Percentiles rank a stretch among this genome's conserved stretches.
Evolutionary conservation across 768 basidiomycete species (phyloP).

Genomic region (Lentinula lateritia): DNA sequence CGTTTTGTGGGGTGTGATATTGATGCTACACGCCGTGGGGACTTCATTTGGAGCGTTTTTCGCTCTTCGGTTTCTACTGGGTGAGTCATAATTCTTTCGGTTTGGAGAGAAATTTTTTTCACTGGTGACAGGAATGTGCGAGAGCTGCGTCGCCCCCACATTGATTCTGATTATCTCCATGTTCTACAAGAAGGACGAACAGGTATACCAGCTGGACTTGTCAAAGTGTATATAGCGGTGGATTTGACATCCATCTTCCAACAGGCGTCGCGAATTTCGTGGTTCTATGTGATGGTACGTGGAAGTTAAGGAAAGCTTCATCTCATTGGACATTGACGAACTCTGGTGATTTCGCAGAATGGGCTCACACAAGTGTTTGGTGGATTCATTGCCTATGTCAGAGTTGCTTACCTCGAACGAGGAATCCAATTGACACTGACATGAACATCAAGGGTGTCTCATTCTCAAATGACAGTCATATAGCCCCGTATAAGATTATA

Average conservation of each 20-base stretch:
- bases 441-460: slow-evolving; percentile 41
- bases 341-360: slow-evolving; percentile 30
- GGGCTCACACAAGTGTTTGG: slow-evolving; percentile 56
- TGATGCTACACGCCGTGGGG: slow-evolving; percentile 56
- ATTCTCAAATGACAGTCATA: slow-evolving; percentile 37
- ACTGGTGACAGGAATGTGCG: slow-evolving; percentile 49
- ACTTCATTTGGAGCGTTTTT: slow-evolving; percentile 59
- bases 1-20: slow-evolving; percentile 49
- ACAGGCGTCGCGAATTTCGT: slow-evolving; percentile 52
- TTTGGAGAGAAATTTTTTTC: not conserved
- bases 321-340: not conserved
- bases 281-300: slow-evolving; percentile 62
- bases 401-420: slow-evolving; percentile 8
- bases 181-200: slow-evolving; percentile 68
- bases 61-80: slow-evolving; percentile 53
- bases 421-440: not conserved
- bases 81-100: slow-evolving; percentile 21
- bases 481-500: slow-evolving; percentile 58
- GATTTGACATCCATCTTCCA: not conserved
- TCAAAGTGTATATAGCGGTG: not conserved
- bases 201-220: slow-evolving; percentile 23
- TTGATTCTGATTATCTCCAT: slow-evolving; percentile 59
- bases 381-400: slow-evolving; percentile 58
- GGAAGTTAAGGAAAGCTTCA: not conserved
- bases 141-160: slow-evolving; percentile 59